Evolutionary conservation across 169 alveolate species (phyloP).

Genomic region (Cryptosporidium andersoni): DNA sequence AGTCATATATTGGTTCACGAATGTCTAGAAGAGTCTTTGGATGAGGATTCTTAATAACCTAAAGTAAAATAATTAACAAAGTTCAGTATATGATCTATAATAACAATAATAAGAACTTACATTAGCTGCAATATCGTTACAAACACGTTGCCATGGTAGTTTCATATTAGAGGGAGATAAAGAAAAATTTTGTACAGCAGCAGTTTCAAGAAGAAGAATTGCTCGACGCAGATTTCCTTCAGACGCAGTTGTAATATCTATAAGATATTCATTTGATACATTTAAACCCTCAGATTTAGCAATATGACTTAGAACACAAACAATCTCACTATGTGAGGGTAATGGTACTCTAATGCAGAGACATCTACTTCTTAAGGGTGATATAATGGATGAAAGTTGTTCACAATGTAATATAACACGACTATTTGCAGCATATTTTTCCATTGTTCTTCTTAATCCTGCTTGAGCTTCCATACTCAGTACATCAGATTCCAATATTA

Average conservation of each 20-base stretch:
- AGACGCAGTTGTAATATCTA: slow-evolving; percentile 79
- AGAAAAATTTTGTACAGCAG: slow-evolving; percentile 76
- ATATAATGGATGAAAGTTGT: slow-evolving; percentile 84
- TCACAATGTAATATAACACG: slow-evolving; percentile 90
- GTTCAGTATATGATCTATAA: slow-evolving; percentile 63
- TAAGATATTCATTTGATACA: slow-evolving; percentile 79
- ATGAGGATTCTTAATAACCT: slow-evolving; percentile 53
- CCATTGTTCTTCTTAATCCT: slow-evolving; percentile 94
- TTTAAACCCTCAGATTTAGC: slow-evolving; percentile 78
- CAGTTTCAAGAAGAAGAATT: slow-evolving; percentile 85
- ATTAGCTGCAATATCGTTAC: slow-evolving; percentile 71
- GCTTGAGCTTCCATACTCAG: slow-evolving; percentile 93
- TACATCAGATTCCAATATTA: slow-evolving; percentile 89
- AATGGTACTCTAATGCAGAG: slow-evolving; percentile 93
- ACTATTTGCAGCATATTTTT: slow-evolving; percentile 87
- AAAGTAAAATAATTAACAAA: background rate
- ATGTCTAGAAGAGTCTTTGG: slow-evolving; percentile 73
- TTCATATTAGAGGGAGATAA: slow-evolving; percentile 65
- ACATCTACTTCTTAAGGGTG: slow-evolving; percentile 94
- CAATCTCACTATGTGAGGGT: slow-evolving; percentile 85
- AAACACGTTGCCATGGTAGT: slow-evolving; percentile 83
- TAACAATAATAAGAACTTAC: slow-evolving; percentile 54
- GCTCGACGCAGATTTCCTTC: slow-evolving; percentile 88
- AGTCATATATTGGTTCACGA: slow-evolving; percentile 80
- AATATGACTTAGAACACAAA: slow-evolving; percentile 78